These are phyloP conservation scores for Pythium monospermum DNA, from an alignment of 352 stramenopile species.

Conservation along the genomic window DNA sequence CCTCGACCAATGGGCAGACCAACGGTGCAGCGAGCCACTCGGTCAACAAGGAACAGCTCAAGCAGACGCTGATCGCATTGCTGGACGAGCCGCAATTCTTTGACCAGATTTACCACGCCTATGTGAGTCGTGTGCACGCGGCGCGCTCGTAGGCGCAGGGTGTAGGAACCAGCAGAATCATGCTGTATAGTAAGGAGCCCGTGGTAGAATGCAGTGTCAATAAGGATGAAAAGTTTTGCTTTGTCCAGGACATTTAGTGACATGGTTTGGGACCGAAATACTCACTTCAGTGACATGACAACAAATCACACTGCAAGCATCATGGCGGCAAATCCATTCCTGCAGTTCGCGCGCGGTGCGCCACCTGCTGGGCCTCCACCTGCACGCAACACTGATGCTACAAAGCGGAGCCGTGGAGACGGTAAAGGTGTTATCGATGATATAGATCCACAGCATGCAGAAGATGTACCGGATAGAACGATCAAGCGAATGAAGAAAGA, in stretches of 20 bases:
- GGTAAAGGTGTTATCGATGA: not conserved
- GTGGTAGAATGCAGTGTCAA: too few species aligned
- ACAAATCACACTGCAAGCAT: not conserved
- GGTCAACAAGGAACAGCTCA: slow-evolving; percentile 85
- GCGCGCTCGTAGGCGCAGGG: slow-evolving; percentile 22
- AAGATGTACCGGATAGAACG: too few species aligned
- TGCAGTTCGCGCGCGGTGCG: slow-evolving; percentile 48
- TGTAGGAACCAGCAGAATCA: too few species aligned
- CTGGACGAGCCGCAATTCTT: slow-evolving; percentile 83
- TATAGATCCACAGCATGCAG: too few species aligned
- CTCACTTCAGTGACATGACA: not conserved
- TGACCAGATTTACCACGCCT: slow-evolving; percentile 86
- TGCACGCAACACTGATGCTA: slow-evolving; percentile 16
- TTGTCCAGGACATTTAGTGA: too few species aligned
- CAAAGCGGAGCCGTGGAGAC: not conserved
- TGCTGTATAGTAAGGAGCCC: too few species aligned
- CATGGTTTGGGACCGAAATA: too few species aligned
- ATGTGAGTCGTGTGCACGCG: slow-evolving; percentile 57
- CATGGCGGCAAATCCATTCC: slow-evolving; percentile 48
- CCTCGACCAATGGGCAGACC: slow-evolving; percentile 11
- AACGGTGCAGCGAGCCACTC: slow-evolving; percentile 5
- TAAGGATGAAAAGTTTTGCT: too few species aligned
- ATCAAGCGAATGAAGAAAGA: too few species aligned
- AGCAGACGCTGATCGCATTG: slow-evolving; percentile 75
- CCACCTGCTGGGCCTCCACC: not conserved